Evolutionary conservation across 2,329 filamentous ascomycete genomes (phyloP).

Genomic region (Sarocladiaceae sp.): DNA sequence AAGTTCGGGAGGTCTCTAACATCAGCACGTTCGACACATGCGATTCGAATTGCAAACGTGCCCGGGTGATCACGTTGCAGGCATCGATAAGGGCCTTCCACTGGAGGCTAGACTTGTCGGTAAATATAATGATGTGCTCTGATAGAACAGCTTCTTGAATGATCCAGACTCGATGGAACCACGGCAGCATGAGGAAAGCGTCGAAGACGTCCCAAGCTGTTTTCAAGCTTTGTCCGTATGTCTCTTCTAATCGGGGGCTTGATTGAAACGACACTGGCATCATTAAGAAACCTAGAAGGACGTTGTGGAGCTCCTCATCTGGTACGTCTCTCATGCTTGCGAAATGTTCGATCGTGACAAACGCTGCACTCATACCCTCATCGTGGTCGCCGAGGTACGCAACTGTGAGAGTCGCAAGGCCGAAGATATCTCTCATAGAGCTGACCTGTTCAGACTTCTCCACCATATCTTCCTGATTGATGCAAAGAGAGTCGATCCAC

Average conservation of each 20-base stretch:
- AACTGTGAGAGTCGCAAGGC: conserved; percentile 10
- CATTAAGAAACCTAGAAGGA: too few relatives aligned
- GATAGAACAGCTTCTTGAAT: conserved; percentile 10
- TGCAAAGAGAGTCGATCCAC: conserved; percentile 17
- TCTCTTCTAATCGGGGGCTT: too few relatives aligned
- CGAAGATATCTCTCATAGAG: conserved; percentile 13
- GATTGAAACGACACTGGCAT: too few relatives aligned
- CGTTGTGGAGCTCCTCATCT: not conserved
- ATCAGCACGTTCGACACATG: not conserved
- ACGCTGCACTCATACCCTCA: not conserved
- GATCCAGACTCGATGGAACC: conserved; percentile 11
- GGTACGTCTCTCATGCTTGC: not conserved
- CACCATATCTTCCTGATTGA: conserved; percentile 13
- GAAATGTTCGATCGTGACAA: not conserved
- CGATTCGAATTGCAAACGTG: too few relatives aligned
- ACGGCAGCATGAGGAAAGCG: conserved; percentile 8
- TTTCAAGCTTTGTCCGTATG: not conserved
- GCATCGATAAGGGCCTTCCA: not conserved
- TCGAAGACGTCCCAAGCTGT: not conserved
- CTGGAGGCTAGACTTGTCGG: not conserved
- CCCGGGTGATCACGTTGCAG: not conserved
- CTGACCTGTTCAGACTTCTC: conserved; percentile 13
- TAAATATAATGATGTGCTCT: not conserved
- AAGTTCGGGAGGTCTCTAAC: not conserved
- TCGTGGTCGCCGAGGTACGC: conserved; percentile 12